Base-by-base conservation (phyloP, 129 eudicot species). In the Lonicera japonica region DNA sequence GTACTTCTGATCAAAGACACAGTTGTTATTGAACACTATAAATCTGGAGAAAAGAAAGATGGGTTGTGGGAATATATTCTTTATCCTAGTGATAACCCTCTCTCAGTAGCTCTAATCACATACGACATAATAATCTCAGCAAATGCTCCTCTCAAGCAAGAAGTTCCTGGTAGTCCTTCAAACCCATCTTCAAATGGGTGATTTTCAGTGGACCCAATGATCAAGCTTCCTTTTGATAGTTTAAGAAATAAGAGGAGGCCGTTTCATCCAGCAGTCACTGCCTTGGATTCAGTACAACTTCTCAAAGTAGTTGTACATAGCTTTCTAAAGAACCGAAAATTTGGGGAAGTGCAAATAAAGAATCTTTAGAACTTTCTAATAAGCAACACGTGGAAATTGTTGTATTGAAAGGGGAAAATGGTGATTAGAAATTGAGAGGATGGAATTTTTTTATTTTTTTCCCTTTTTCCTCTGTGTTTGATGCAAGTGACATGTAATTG, bases 221-320 rank as follows among this genome's bases (percentile, higher is more conserved):
- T 91, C 51, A 75, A 71, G 71, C 71, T 91, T 90, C 98, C 98
- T 1, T 54, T 17, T 34, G 23, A 11, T 24, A 21, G 43, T 16
- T 22, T 45, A 43, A 58, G 20, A 21, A 72, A 56, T 25, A 82
- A 72, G 59, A 80, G 74, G 70, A 77, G 99, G 71, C 72, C 85
- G 65, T 94, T 94, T 71, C 99, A 94, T 40, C 88, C 99, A 2
- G 95, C 99, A 18, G 96, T 94, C 11, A 94, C 98, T 13, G 68
- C 99, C 20, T 85, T 96, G 46, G 89, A 85, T 72, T 81, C 92
- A 12, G 79, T 94, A 63, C 88, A 94, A 88, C 96, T 8, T 94
- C 96, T 96, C 99, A 94, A 73, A 75, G 87, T n/a, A n/a, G n/a
- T n/a, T n/a, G n/a, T n/a, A n/a, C n/a, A n/a, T n/a, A n/a, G n/a